Evolutionary conservation across 1,284 basidiomycete genomes (phyloP), one percentile per base, ranked within the genome.

Genomic region (Ustilago nuda): DNA sequence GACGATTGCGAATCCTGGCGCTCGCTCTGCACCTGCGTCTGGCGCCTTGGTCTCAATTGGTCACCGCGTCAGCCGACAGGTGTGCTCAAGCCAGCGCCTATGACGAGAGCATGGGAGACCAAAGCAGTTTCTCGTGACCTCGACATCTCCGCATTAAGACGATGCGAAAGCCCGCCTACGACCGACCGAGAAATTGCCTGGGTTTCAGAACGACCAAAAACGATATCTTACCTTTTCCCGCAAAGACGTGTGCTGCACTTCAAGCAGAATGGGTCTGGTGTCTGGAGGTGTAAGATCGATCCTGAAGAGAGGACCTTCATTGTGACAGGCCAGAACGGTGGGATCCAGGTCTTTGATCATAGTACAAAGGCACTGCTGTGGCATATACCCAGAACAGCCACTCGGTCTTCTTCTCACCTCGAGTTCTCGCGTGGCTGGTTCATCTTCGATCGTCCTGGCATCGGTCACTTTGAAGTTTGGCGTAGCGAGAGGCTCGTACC

Each of bases 201-300:
- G 43, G n/a, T 45, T 17, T 45, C n/a, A 37, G 36, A 37, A 13
- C 13, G 8, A 19, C 43, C 17, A 19, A n/a, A n/a, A 35, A 6
- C 56, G 8, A 23, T 8, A 36, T 6, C 59, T 2, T 66, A 46
- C 30, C 46, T 72, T 39, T 54, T 70, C 37, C 61, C 74, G 35
- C 36, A 37, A 30, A 57, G 23, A 27, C 41, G 56, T 52, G 27
- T 46, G 5, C 46, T 68, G 7, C 54, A 69, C 17, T 45, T 56
- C 15, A 58, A 61, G 36, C 27, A 43, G 1, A 27, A 55, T 13
- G 57, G 55, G 2, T 45, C 67, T 17, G 63, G 68, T 9, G 73
- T 72, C 8, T 83, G 82, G 82, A 66, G 82, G 9, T 77, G 80
- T 60, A 79, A 81, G 71, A 58, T 83, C 12, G 82, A 82, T 33